Evolutionary conservation across 2,329 filamentous ascomycete species (phyloP), one percentile per base, ranked within the genome.

Genomic region (Penicillium rolfsii): DNA sequence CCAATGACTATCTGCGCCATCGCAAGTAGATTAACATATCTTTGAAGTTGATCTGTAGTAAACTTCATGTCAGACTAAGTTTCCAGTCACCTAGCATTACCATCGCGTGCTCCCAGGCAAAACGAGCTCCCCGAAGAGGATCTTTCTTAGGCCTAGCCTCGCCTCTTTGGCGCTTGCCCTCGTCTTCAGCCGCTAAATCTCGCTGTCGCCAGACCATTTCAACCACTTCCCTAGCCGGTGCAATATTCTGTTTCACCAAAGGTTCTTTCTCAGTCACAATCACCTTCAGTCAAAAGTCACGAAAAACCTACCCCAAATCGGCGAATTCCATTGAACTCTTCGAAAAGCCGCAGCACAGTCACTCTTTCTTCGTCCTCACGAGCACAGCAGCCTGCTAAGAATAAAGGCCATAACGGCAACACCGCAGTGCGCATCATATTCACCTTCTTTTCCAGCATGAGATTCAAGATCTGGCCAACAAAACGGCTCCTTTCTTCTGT

Each of bases 141-240:
- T 63, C 52, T 12, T 36, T 53, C 28, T 52, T 46, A 4, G 22
- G 24, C 5, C 53, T 1, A 41, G 3, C 36, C 3, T 11, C 28
- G 19, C 7, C 49, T 43, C 53, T 61, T 26, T 48, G 48, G 7
- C 54, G 61, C 54, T 62, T 64, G 40, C 62, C 57, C 48, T 67
- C 67, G 49, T 71, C 70, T 28, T 69, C 62, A 1, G 57, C 57
- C 1, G 58, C 58, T 4, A 73, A 52, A 59, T 73, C 70, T 16
- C 62, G 62, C 58, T 71, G 70, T 26, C 67, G 60, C 70, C 70
- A 73, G 6, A 70, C 69, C 69, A 69, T 71, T 54, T 73, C 60
- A 26, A 73, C 58, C 3, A 72, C 70, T 52, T 70, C 57, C 58
- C 65, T 64, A 1, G 70, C 70, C 5, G 68, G 70, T 5, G 63